A percentile compares a stretch with the other conserved stretches of the same genome.
Evolutionary conservation across 139 green algal genomes (phyloP).

Genomic region (Chlamydomonas sp.): DNA sequence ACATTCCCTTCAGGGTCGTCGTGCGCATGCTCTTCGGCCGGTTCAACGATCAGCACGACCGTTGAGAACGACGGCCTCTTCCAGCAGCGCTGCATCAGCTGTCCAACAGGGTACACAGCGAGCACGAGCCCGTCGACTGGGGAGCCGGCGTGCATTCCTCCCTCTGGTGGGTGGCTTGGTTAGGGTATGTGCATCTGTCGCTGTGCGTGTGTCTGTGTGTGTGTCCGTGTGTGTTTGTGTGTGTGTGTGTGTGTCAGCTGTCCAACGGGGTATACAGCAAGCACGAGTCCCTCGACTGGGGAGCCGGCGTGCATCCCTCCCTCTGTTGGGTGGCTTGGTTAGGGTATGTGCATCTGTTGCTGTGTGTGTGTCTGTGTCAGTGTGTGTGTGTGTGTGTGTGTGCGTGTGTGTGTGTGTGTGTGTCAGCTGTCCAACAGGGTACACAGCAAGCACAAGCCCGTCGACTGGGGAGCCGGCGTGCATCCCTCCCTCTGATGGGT

Average conservation of each 20-base stretch:
- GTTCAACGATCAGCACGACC: too few species aligned
- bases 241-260: constrained; percentile 6
- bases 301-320: constrained; percentile 15
- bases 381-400: too few species aligned
- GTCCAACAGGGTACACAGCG: constrained; percentile 4
- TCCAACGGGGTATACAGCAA: not conserved
- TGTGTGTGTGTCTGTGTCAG: too few species aligned
- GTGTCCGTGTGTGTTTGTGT: too few species aligned
- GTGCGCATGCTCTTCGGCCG: too few species aligned
- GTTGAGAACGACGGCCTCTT: not conserved
- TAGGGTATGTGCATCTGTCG: too few species aligned
- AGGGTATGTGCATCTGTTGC: too few species aligned
- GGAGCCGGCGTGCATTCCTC: constrained; percentile 13
- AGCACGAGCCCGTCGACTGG: not conserved
- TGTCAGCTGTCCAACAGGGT: constrained; percentile 1
- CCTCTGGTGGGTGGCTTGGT: too few species aligned
- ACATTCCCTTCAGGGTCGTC: too few species aligned
- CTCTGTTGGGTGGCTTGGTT: too few species aligned
- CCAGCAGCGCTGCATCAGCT: constrained; percentile 3
- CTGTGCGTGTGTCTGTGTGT: too few species aligned
- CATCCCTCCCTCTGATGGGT: not conserved
- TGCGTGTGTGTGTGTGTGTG: too few species aligned
- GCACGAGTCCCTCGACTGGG: not conserved
- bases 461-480: constrained; percentile 14
- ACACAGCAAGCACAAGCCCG: not conserved